Evolutionary conservation across 2,329 filamentous ascomycete species (phyloP), one percentile per base, ranked within the genome.

Genomic region (Aspergillus glaucus): DNA sequence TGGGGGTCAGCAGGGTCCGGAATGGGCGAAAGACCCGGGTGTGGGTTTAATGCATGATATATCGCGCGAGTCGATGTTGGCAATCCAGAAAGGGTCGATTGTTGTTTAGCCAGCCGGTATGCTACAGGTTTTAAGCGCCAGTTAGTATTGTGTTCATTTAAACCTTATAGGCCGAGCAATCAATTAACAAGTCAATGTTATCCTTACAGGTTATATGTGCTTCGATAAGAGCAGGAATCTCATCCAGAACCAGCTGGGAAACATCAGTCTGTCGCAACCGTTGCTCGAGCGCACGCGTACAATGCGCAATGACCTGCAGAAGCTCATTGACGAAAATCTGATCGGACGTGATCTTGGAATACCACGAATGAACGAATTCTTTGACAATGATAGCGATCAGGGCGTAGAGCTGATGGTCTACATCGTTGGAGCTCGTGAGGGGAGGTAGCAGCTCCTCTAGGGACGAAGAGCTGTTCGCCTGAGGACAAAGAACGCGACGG

Each of bases 351-450:
- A 98, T 93, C 67, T 86, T 92, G 55, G 77, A 79, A 74, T 98
- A 98, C 93, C 93, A 98, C 28, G 82, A 84, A 67, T 93, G 85
- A 34, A 98, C 87, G 66, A 90, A 95, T 55, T 96, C 90, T 62
- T 87, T 84, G 60, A 96, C 77, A 53, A 97, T 83, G 50, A 97
- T 86, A 46, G 93, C 87, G 52, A 98, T 84, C 51, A 97, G 80
- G 24, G 88, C 92, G 66, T 97, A 98, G 4, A 98, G 79, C 71
- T 98, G 87, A 49, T 94, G 74, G 68, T 98, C 93, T 51, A 97
- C 82, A 59, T 94, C 89, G 67, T 95, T 95, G 45, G 89, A 90
- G 73, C 90, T 95, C 44, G 92, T 97, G 62, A 98, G 77, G 36
- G 91, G 90, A 50, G 92, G 93, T 42, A 98, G 75, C 40, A 95